Conservation (phyloP, 2,329 filamentous ascomycete genomes). For the Bipolaris oryzae region DNA sequence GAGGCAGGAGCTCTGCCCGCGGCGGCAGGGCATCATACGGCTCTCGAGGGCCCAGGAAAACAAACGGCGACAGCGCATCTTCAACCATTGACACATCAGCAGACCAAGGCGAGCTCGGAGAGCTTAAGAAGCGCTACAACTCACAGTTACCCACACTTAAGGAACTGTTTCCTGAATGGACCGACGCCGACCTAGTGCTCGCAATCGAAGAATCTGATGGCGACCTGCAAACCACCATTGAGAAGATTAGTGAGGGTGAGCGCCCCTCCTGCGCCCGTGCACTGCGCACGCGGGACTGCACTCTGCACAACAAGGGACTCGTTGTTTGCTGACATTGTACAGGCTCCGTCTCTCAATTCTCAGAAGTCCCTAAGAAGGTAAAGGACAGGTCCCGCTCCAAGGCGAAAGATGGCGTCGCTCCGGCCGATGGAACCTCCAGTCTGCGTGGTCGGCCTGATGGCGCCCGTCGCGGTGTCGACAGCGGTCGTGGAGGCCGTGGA, state of each 20-base stretch:
- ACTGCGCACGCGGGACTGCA: neutral
- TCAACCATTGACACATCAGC: constrained; percentile 68
- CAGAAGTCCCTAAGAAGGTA: constrained; percentile 74
- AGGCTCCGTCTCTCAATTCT: constrained; percentile 84
- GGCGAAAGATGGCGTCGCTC: constrained; percentile 65
- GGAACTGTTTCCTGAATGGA: constrained; percentile 95
- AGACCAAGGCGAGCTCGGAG: constrained; percentile 87
- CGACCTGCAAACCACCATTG: constrained; percentile 73
- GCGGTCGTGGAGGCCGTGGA: constrained; percentile 52
- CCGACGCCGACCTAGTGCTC: constrained; percentile 91
- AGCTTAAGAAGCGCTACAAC: constrained; percentile 89
- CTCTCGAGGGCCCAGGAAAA: constrained; percentile 59
- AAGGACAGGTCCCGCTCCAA: constrained; percentile 76
- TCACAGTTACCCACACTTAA: constrained; percentile 79
- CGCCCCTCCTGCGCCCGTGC: constrained; percentile 5
- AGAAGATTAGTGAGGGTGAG: constrained; percentile 79
- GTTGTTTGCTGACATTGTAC: constrained; percentile 18
- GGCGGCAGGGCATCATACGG: constrained; percentile 76
- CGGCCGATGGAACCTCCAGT: constrained; percentile 55
- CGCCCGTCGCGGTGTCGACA: constrained; percentile 41
- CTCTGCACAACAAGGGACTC: neutral
- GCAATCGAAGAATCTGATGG: constrained; percentile 87
- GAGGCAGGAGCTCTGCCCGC: constrained; percentile 88
- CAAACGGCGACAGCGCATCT: constrained; percentile 73
- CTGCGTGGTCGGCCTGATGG: constrained; percentile 31